Evolutionary conservation across 2,329 filamentous ascomycete species (phyloP).

Genomic region (Bipolaris oryzae): DNA sequence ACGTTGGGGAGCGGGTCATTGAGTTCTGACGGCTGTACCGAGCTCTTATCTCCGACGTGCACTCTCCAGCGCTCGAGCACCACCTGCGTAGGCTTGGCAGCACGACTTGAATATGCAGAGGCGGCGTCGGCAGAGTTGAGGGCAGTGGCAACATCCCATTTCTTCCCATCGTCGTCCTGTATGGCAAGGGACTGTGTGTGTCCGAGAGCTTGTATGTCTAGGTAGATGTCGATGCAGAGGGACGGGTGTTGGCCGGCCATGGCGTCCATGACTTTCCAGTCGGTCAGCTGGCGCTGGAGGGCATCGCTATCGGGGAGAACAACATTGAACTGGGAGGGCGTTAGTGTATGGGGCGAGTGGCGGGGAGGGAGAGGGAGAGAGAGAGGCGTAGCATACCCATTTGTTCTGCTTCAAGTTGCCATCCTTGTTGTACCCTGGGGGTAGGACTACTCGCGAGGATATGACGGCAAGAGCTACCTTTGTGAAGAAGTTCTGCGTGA

Average conservation of each 20-base stretch:
- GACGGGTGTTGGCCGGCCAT: slow-evolving; percentile 79
- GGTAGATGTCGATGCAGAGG: slow-evolving; percentile 86
- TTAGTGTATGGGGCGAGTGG: slow-evolving; percentile 14
- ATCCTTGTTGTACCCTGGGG: slow-evolving; percentile 62
- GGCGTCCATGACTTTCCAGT: slow-evolving; percentile 82
- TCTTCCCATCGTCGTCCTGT: slow-evolving; percentile 85
- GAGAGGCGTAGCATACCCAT: slow-evolving; percentile 69
- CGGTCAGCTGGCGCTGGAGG: slow-evolving; percentile 77
- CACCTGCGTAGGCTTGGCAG: slow-evolving; percentile 66
- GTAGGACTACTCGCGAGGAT: slow-evolving; percentile 76
- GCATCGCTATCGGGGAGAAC: slow-evolving; percentile 91
- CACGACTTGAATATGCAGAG: slow-evolving; percentile 55
- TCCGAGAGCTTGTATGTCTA: slow-evolving; percentile 79
- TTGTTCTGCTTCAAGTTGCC: slow-evolving; percentile 75
- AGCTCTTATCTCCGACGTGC: slow-evolving; percentile 69
- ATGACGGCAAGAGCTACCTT: slow-evolving; percentile 86
- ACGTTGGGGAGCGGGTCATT: slow-evolving; percentile 75
- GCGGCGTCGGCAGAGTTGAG: slow-evolving; percentile 66
- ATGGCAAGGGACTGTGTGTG: slow-evolving; percentile 87
- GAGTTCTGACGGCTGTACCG: slow-evolving; percentile 62
- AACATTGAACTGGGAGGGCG: slow-evolving; percentile 77
- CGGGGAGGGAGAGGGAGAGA: not conserved
- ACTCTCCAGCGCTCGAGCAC: slow-evolving; percentile 91
- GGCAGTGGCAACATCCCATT: slow-evolving; percentile 89
- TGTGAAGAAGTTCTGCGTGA: slow-evolving; percentile 79